A percentile compares a stretch with the other conserved stretches of the same genome.
Conservation (phyloP, 2,329 filamentous ascomycete species). For the Alternaria novae-zelandiae region DNA sequence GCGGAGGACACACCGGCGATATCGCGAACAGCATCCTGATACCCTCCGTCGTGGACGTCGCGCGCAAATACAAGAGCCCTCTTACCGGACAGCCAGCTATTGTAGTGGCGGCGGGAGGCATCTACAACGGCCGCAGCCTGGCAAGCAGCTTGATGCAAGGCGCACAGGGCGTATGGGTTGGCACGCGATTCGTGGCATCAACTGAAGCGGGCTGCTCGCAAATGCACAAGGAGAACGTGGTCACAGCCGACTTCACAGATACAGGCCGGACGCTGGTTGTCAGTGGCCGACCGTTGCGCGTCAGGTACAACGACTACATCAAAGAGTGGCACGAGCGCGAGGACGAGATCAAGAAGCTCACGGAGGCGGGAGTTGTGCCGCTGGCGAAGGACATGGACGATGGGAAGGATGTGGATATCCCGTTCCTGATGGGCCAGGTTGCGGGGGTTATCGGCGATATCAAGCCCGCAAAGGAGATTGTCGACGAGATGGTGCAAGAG, state of each 20-base stretch:
- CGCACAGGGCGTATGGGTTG: conserved; percentile 89
- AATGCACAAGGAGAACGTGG: conserved; percentile 83
- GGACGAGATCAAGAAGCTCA: conserved; percentile 76
- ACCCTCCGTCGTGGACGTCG: conserved; percentile 85
- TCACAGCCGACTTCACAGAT: conserved; percentile 77
- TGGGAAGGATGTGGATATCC: conserved; percentile 80
- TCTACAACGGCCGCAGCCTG: conserved; percentile 80
- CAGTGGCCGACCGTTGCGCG: conserved; percentile 79
- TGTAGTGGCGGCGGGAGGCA: conserved; percentile 88
- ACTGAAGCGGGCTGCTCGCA: conserved; percentile 81
- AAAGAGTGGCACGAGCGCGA: conserved; percentile 79
- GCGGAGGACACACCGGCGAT: conserved; percentile 90
- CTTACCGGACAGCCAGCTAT: conserved; percentile 74
- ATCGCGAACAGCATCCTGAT: conserved; percentile 86
- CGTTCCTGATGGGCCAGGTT: conserved; percentile 94
- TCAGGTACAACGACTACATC: conserved; percentile 84
- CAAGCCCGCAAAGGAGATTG: conserved; percentile 81
- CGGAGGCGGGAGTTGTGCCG: conserved; percentile 78
- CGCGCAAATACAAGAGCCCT: conserved; percentile 71
- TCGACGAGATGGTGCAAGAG: conserved; percentile 81
- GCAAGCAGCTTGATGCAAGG: conserved; percentile 87
- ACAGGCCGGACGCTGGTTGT: conserved; percentile 84
- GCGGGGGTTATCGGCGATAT: conserved; percentile 78
- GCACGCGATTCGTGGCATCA: conserved; percentile 87
- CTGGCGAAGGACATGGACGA: conserved; percentile 83